Percentiles rank a stretch among this genome's conserved stretches.
These are phyloP conservation scores for Xanthoceras sorbifolium DNA, from an alignment of 345 rosid genomes.

Conservation along the genomic window DNA sequence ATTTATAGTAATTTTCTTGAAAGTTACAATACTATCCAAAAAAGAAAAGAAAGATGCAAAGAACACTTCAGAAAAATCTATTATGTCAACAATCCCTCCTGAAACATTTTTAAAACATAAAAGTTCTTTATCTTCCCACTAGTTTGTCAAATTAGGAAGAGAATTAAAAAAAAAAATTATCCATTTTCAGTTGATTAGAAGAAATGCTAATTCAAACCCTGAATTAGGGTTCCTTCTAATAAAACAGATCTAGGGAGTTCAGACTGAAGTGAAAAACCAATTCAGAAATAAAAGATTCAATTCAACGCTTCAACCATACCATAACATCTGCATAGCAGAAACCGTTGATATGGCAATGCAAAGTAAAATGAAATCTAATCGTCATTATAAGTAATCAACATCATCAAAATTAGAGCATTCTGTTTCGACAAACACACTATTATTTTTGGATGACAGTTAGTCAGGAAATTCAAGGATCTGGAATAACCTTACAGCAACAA, in stretches of 20 bases:
- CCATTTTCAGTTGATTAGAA: background rate
- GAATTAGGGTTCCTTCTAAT: too few relatives aligned
- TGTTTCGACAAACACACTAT: background rate
- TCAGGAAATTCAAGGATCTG: background rate
- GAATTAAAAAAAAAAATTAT: too few relatives aligned
- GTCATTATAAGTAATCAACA: background rate
- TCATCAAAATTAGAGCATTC: background rate
- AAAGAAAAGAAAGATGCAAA: background rate
- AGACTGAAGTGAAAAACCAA: background rate
- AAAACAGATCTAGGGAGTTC: too few relatives aligned
- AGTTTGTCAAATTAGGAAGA: background rate
- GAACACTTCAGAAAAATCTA: background rate
- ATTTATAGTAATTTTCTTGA: too few relatives aligned
- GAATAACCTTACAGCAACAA: background rate
- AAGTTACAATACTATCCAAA: background rate
- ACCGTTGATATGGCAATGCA: background rate
- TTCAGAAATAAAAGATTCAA: background rate
- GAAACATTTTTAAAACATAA: background rate
- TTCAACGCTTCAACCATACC: background rate
- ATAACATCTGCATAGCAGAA: background rate
- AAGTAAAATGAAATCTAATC: background rate
- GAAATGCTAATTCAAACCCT: background rate
- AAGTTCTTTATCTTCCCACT: background rate
- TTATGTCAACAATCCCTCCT: background rate
- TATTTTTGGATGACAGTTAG: background rate